Conservation (phyloP, 139 green algal genomes). For the Chlamydomonas sp. region DNA sequence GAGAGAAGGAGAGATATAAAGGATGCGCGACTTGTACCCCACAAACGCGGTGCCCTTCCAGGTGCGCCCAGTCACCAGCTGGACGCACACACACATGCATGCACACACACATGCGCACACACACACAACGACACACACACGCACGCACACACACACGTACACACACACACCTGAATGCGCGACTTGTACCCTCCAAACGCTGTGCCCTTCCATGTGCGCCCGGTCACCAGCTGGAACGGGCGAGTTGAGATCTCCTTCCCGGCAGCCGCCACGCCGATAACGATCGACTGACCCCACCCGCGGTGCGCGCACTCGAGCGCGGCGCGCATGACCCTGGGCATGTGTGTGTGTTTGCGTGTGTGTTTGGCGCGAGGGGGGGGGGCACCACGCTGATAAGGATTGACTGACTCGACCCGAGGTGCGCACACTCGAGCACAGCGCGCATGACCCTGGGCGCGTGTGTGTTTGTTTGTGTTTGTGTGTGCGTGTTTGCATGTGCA, state of each 20-base stretch:
- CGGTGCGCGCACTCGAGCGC: slow-evolving; percentile 90
- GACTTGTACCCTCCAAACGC: slow-evolving; percentile 94
- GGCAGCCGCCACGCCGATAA: slow-evolving; percentile 80
- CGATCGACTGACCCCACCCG: slow-evolving; percentile 72
- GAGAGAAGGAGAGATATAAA: no score
- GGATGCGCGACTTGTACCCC: slow-evolving; percentile 75
- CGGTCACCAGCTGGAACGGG: slow-evolving; percentile 95
- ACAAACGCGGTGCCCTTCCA: slow-evolving; percentile 96
- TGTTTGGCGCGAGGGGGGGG: no score
- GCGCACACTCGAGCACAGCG: slow-evolving; percentile 83
- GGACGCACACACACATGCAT: no score
- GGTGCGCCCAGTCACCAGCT: slow-evolving; percentile 84
- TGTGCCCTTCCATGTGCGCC: slow-evolving; percentile 84
- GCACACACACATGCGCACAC: no score
- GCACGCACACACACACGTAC: no score
- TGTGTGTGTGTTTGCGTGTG: no score
- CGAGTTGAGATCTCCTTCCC: slow-evolving; percentile 87
- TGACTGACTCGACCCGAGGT: slow-evolving; percentile 77
- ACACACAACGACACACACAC: no score
- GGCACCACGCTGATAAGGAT: slow-evolving; percentile 82
- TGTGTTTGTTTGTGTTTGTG: no score
- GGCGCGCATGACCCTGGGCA: slow-evolving; percentile 91
- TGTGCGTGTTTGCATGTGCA: no score
- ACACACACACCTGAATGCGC: slow-evolving; percentile 51
- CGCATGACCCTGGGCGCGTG: no score